Conservation (phyloP, 345 rosid genomes). For the Isatis tinctoria region DNA sequence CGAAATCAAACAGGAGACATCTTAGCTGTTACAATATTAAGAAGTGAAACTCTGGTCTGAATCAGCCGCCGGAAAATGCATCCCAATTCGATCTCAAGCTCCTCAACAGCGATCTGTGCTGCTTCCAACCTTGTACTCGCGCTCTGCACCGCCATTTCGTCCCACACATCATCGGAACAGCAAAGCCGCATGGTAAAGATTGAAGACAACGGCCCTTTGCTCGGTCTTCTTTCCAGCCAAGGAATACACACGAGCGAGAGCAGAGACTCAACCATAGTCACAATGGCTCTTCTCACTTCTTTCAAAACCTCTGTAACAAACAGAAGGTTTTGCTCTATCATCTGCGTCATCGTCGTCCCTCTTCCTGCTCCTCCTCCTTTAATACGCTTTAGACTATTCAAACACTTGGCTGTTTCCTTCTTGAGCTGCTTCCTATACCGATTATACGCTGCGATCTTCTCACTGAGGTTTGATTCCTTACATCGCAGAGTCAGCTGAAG, state of each 20-base stretch:
- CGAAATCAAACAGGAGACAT: slow-evolving; percentile 3
- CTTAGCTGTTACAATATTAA: slow-evolving; percentile 49
- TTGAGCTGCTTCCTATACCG: slow-evolving; percentile 49
- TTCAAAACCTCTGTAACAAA: slow-evolving; percentile 47
- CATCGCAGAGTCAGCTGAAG: slow-evolving; percentile 47
- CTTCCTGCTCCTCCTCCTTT: slow-evolving; percentile 10
- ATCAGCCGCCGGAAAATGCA: slow-evolving; percentile 65
- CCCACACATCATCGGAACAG: slow-evolving; percentile 36
- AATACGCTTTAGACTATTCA: slow-evolving; percentile 44
- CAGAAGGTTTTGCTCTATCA: slow-evolving; percentile 32
- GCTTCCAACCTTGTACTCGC: slow-evolving; percentile 63
- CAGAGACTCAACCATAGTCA: slow-evolving; percentile 53
- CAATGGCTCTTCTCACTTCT: slow-evolving; percentile 51
- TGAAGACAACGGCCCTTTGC: slow-evolving; percentile 28
- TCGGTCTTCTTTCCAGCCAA: slow-evolving; percentile 50
- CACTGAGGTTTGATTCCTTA: slow-evolving; percentile 31
- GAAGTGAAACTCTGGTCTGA: slow-evolving; percentile 78
- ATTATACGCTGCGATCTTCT: slow-evolving; percentile 47
- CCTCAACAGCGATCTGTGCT: slow-evolving; percentile 57
- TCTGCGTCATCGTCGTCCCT: slow-evolving; percentile 15
- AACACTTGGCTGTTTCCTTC: slow-evolving; percentile 61
- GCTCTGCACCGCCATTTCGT: slow-evolving; percentile 46
- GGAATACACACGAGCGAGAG: slow-evolving; percentile 54
- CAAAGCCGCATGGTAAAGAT: slow-evolving; percentile 33
- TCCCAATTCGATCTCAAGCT: slow-evolving; percentile 58